These are phyloP conservation scores for Musa troglodytarum DNA, from an alignment of 176 grass and related monocot species.

Conservation along the genomic window DNA sequence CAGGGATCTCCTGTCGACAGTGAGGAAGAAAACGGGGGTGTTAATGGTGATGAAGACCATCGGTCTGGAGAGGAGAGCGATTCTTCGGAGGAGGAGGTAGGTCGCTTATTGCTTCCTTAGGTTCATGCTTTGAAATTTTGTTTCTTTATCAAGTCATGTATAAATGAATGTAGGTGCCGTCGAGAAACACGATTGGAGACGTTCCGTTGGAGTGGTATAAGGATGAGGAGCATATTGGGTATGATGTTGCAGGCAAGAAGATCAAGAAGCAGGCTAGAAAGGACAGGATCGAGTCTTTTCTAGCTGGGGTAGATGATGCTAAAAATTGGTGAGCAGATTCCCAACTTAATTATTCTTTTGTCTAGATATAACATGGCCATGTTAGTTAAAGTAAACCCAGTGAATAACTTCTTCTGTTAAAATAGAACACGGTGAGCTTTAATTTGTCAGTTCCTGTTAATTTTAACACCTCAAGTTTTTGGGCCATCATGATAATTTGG, in stretches of 20 bases:
- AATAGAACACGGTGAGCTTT: not conserved
- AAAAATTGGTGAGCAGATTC: constrained; percentile 53
- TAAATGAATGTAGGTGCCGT: constrained; percentile 36
- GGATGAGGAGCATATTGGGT: constrained; percentile 85
- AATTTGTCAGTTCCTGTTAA: not conserved
- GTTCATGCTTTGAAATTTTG: not conserved
- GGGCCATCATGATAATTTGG: too few species aligned
- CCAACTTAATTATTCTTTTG: not conserved
- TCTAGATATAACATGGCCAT: too few species aligned
- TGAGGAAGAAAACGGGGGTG: constrained; percentile 18
- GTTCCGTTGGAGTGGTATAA: constrained; percentile 84
- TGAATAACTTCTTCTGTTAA: too few species aligned
- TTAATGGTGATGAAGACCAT: constrained; percentile 7
- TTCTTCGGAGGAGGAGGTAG: constrained; percentile 86
- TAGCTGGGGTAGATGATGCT: constrained; percentile 56
- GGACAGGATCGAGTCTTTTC: constrained; percentile 50
- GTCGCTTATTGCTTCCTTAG: not conserved
- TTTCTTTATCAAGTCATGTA: not conserved
- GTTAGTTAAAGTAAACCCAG: too few species aligned
- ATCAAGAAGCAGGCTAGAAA: constrained; percentile 80
- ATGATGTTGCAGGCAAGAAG: constrained; percentile 58
- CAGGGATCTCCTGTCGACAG: constrained; percentile 33
- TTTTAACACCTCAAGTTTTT: not conserved
- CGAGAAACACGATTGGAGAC: constrained; percentile 71
- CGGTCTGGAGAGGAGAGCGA: constrained; percentile 50